Base-by-base conservation (phyloP, 345 rosid species). In the Salix dunnii region DNA sequence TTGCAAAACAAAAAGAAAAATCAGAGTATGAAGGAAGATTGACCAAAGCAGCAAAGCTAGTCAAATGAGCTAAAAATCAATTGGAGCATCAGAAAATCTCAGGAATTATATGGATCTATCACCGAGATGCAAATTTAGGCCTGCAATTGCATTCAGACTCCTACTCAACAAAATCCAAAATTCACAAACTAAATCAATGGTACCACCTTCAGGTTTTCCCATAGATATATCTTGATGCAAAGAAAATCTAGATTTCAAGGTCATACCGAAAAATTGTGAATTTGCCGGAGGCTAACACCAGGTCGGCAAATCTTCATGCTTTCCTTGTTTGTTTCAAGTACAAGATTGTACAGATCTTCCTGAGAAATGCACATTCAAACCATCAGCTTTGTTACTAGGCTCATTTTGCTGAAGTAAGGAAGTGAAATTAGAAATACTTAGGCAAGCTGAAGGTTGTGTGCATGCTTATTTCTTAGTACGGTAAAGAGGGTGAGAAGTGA, bases 291-390 rank as follows among this genome's bases (percentile, higher is more conserved):
- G 85, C 82, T 90, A 48, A 90, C 80, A 60, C 97, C 98, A 28
- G 98, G 98, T 81, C 85, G 89, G 88, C 98, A 93, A 78, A 85
- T 92, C 79, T 86, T 84, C 70, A 90, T 74, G 72, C 91, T 90
- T 77, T 86, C 93, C 83, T 91, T 91, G 84, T 93, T 96, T 76
- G 98, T 90, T 88, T 83, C 85, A 71, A 93, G 92, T 77, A 96
- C 86, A 76, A 93, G 97, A 86, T 88, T 91, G 81, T 93, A 96
- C 65, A 96, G 84, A 83, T 87, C 98, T 73, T 83, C 90, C 99
- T 96, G 96, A 38, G 79, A 84, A 67, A 72, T 43, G 63, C 18
- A 55, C 11, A 60, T 55, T 35, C 31, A 69, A 8, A 72, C 46
- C 53, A 73, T 82, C 46, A 72, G 73, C 27, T 49, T 74, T 70